phyloP scores from a whole-genome alignment of 768 basidiomycete species.

The Tylopilus cervinicoccineus region DNA sequence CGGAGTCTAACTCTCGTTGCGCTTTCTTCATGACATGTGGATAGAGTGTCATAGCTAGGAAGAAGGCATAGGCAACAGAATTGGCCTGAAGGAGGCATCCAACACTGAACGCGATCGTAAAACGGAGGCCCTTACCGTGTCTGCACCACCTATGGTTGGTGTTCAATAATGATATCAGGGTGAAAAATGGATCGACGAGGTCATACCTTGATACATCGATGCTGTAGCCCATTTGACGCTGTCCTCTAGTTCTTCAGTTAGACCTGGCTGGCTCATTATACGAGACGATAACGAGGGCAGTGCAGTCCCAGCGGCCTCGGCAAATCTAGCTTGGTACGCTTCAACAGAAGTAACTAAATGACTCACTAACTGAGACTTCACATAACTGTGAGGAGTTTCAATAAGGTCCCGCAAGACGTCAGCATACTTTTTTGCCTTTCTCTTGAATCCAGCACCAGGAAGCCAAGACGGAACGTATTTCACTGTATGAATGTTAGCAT shows the following conservation, averaged over 20 bases:
- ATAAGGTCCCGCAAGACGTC: conserved; percentile 1
- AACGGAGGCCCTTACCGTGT: conserved; percentile 18
- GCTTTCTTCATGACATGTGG: conserved; percentile 25
- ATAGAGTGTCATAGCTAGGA: conserved; percentile 27
- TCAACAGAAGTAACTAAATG: background rate
- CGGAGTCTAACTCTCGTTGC: conserved; percentile 26
- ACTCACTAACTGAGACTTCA: conserved; percentile 17
- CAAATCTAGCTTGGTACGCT: background rate
- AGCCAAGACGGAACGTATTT: conserved; percentile 24
- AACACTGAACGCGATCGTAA: background rate
- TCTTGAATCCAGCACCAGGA: conserved; percentile 19
- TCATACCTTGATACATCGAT: conserved; percentile 14
- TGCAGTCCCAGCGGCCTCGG: conserved; percentile 16
- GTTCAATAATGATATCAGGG: background rate
- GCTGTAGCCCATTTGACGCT: conserved; percentile 15
- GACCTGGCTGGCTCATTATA: conserved; percentile 2
- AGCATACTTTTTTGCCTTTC: conserved; percentile 9
- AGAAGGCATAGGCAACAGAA: conserved; percentile 15
- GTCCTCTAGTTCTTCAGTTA: conserved; percentile 17
- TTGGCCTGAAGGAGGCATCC: conserved; percentile 8
- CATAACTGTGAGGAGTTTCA: conserved; percentile 14
- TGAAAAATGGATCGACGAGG: background rate
- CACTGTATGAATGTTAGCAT: conserved; percentile 11
- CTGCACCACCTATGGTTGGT: conserved; percentile 19
- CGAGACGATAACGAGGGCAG: conserved; percentile 14